Evolutionary conservation across 495 filamentous ascomycete genomes (phyloP), one percentile per base, ranked within the genome.

Genomic region (Neurospora discreta): DNA sequence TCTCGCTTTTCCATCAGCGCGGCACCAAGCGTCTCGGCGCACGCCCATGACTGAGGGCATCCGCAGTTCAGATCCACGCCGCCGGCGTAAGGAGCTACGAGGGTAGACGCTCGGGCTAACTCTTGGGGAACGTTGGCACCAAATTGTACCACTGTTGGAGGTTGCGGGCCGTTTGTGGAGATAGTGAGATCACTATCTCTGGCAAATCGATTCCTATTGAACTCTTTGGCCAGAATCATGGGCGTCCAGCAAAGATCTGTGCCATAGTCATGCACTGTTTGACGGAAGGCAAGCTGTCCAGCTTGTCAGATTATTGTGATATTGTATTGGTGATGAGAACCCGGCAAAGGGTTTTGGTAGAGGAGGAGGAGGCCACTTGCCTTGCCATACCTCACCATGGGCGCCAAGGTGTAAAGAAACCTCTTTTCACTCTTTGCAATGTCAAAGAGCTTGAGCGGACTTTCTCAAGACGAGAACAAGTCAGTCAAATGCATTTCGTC

Each of bases 151-250:
- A 91, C 85, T 58, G 88, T 88, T 16, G 88, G 87, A 9, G 84
- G 79, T 23, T 86, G 82, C 78, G 85, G 73, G 77, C 84, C 83
- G 11, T 40, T 42, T 41, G 75, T 78, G n/a, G 75, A 83, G 67
- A 81, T 74, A 20, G 80, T 80, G 69, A 85, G 78, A 69, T 83
- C 89, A 77, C 85, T 87, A 73, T 90, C 86, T 71, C 89, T 82
- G 43, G 89, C 89, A 68, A 85, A 77, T 8, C 75, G 72, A 74
- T 81, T 88, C 33, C 89, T 82, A 76, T 89, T 89, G 77, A 91
- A 91, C 79, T 91, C 89, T 75, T 91, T 91, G 58, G 89, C 89
- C 39, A 91, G 81, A 73, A 91, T 88, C 89, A 91, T 91, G 44
- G 89, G 89, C 8, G 89, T 91, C 83, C 89, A 91, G 73, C 85